phyloP scores from a whole-genome alignment of 2,329 filamentous ascomycete genomes.

The Tolypocladium album region DNA sequence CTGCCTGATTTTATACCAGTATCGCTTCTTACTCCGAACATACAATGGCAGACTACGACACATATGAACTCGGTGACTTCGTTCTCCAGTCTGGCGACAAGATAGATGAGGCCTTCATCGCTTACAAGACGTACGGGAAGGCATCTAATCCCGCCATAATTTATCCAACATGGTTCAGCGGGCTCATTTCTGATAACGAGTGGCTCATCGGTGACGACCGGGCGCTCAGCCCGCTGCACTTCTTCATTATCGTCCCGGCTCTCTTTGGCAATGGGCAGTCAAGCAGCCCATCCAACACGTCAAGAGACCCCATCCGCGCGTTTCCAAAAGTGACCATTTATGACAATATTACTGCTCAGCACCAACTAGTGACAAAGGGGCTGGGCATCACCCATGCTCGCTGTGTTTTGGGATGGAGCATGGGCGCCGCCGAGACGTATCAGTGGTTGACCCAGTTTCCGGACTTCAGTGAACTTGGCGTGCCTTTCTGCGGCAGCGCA shows the following conservation, averaged over 20 bases:
- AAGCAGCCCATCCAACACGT: constrained; percentile 38
- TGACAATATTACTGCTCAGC: constrained; percentile 41
- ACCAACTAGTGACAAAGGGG: constrained; percentile 26
- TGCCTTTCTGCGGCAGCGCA: constrained; percentile 40
- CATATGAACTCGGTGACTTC: not conserved
- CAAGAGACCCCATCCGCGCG: constrained; percentile 7
- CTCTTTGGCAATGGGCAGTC: constrained; percentile 44
- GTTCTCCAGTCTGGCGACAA: constrained; percentile 37
- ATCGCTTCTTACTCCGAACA: not conserved
- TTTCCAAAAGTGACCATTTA: constrained; percentile 36
- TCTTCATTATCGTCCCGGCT: constrained; percentile 39
- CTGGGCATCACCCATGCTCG: constrained; percentile 31
- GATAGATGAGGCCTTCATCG: constrained; percentile 55
- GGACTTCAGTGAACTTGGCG: constrained; percentile 31
- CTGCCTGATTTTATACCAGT: too few species aligned
- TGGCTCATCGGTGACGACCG: constrained; percentile 62
- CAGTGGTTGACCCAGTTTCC: constrained; percentile 40
- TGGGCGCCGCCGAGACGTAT: constrained; percentile 44
- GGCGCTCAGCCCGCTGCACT: constrained; percentile 45
- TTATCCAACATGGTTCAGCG: constrained; percentile 64
- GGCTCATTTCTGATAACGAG: constrained; percentile 56
- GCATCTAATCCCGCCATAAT: constrained; percentile 53
- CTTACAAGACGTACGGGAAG: constrained; percentile 67
- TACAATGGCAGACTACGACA: not conserved
- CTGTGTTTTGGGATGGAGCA: constrained; percentile 42